phyloP scores from a whole-genome alignment of 768 basidiomycete species.

The Suillus weaverae region DNA sequence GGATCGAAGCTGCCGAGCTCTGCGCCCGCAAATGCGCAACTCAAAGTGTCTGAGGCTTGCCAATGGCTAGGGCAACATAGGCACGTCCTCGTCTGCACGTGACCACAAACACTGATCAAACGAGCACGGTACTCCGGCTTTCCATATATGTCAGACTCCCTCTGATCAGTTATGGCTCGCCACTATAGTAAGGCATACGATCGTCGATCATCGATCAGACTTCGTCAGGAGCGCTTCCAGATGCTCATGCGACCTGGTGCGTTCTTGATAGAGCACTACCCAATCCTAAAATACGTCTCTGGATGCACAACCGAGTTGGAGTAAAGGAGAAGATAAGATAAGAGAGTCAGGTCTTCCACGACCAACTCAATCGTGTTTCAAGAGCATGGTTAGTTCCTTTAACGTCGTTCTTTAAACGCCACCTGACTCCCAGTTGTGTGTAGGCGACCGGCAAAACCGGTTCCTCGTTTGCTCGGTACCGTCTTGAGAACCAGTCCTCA shows the following conservation, averaged over 20 bases:
- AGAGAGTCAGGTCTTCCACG: conserved; percentile 54
- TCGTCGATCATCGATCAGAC: too few species aligned
- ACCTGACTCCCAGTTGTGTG: conserved; percentile 13
- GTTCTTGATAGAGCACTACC: conserved; percentile 37
- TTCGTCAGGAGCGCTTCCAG: conserved; percentile 38
- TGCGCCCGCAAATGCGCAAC: too few species aligned
- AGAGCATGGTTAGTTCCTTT: conserved; percentile 36
- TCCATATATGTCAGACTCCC: too few species aligned
- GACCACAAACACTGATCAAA: too few species aligned
- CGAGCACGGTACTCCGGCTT: too few species aligned
- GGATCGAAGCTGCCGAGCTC: too few species aligned
- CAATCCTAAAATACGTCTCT: conserved; percentile 49
- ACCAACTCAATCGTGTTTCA: conserved; percentile 48
- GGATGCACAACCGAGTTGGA: conserved; percentile 60
- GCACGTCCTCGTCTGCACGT: too few species aligned
- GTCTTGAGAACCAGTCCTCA: conserved; percentile 54
- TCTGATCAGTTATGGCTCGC: too few species aligned
- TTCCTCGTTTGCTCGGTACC: conserved; percentile 54
- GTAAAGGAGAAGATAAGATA: conserved; percentile 56
- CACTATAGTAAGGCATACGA: too few species aligned
- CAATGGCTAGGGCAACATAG: too few species aligned
- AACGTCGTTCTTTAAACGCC: neutral
- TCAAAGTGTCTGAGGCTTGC: too few species aligned
- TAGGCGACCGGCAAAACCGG: conserved; percentile 22
- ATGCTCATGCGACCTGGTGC: conserved; percentile 36